Base-by-base conservation (phyloP, 495 filamentous ascomycete species). In the Aspergillus avenaceus region DNA sequence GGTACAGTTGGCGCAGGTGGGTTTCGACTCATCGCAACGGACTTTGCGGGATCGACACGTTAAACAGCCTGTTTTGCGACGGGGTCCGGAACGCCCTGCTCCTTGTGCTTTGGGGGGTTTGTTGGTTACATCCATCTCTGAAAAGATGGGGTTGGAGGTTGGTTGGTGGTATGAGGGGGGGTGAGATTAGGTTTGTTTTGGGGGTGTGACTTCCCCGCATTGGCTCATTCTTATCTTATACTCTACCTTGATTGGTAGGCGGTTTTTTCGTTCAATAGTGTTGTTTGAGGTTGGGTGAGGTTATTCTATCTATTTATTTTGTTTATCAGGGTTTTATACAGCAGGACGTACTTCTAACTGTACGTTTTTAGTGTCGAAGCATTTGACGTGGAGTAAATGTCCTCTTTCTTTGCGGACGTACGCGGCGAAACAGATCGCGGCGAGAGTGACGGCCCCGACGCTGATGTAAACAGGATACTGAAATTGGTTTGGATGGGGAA, bases 301-400 rank as follows among this genome's bases (percentile, higher is more conserved):
- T n/a, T n/a, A n/a, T n/a, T n/a, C n/a, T n/a, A n/a, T n/a, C n/a
- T n/a, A n/a, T n/a, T n/a, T n/a, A n/a, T n/a, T n/a, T n/a, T n/a
- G n/a, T n/a, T n/a, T n/a, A n/a, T n/a, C n/a, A n/a, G n/a, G n/a
- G n/a, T n/a, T n/a, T n/a, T n/a, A n/a, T n/a, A n/a, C n/a, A n/a
- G n/a, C n/a, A n/a, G n/a, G n/a, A n/a, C n/a, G n/a, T n/a, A n/a
- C n/a, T n/a, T n/a, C n/a, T n/a, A n/a, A n/a, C n/a, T n/a, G n/a
- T n/a, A n/a, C n/a, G n/a, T n/a, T n/a, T n/a, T n/a, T n/a, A n/a
- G n/a, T n/a, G n/a, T n/a, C n/a, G n/a, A n/a, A n/a, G n/a, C n/a
- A n/a, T n/a, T n/a, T n/a, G n/a, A n/a, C n/a, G 44, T 88, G 84
- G 24, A 87, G 51, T 27, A 87, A 56, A 71, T 89, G 85, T 0